Evolutionary conservation across 257 asterid genomes (phyloP).

Genomic region (Przewalskia tangutica): DNA sequence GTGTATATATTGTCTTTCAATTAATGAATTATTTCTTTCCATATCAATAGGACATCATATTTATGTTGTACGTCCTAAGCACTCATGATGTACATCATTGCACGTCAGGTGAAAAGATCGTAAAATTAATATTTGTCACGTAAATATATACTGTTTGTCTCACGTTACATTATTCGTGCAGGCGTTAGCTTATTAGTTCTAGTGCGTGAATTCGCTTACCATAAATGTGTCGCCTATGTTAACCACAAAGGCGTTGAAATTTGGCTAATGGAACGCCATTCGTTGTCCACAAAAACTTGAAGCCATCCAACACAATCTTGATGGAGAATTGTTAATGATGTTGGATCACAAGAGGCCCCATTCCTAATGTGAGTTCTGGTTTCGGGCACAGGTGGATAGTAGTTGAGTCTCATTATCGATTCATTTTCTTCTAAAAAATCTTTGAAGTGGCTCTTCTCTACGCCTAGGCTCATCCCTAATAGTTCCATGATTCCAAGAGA

Average conservation of each 20-base stretch:
- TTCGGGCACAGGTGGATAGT: conserved; percentile 80
- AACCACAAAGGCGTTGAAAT: conserved; percentile 57
- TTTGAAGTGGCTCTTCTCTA: conserved; percentile 28
- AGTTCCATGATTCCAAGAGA: conserved; percentile 86
- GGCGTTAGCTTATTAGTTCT: background rate
- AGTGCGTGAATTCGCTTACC: conserved; percentile 26
- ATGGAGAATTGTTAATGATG: conserved; percentile 91
- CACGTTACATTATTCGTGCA: background rate
- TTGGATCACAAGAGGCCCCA: conserved; percentile 95
- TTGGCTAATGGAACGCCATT: conserved; percentile 69
- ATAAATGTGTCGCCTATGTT: conserved; percentile 96
- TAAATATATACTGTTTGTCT: background rate
- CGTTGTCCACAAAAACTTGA: conserved; percentile 62
- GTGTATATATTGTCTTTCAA: too few relatives aligned
- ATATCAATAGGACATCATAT: background rate
- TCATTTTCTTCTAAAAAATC: conserved; percentile 62
- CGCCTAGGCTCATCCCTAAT: conserved; percentile 70
- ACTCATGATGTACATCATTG: background rate
- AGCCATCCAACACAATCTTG: conserved; percentile 83
- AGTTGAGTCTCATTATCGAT: conserved; percentile 80
- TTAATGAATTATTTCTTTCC: too few relatives aligned
- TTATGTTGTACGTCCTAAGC: background rate
- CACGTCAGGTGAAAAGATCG: background rate
- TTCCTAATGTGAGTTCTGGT: conserved; percentile 71
- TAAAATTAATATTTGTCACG: background rate